These are phyloP conservation scores for Blakeslea trispora DNA, from an alignment of 371 early-diverging fungal genomes.

Conservation along the genomic window DNA sequence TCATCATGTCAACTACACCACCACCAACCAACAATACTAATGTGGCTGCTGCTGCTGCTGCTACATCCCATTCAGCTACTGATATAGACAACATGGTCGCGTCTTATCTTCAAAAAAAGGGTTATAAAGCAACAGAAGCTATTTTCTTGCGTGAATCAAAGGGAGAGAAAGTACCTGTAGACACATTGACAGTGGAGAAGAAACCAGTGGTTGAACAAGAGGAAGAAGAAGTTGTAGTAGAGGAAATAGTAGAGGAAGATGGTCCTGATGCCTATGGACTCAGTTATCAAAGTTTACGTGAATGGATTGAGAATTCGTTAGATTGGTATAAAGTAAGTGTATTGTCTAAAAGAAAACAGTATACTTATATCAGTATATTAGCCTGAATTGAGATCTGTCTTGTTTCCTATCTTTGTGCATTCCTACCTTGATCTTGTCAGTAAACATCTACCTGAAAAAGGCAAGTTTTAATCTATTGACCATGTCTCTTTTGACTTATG, in stretches of 20 bases:
- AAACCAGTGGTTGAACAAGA: constrained; percentile 4
- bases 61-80: constrained; percentile 15
- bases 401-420: constrained; percentile 96
- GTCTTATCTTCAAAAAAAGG: constrained; percentile 38
- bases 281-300: constrained; percentile 78
- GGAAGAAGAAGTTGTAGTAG: constrained; percentile 11
- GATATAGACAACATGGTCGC: constrained; percentile 40
- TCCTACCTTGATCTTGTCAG: constrained; percentile 87
- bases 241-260: constrained; percentile 55
- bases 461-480: too few relatives aligned
- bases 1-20: constrained; percentile 23
- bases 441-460: constrained; percentile 60
- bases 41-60: constrained; percentile 4
- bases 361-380: constrained; percentile 20
- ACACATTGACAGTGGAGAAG: constrained; percentile 1
- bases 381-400: constrained; percentile 83
- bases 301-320: constrained; percentile 95
- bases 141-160: constrained; percentile 32
- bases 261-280: constrained; percentile 76
- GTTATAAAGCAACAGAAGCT: constrained; percentile 31
- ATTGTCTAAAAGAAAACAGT: neutral
- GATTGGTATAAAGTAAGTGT: constrained; percentile 80
- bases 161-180: constrained; percentile 26
- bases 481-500: too few relatives aligned
- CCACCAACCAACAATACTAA: neutral